Conservation (phyloP, 202 grass and related monocot genomes). For the Digitaria exilis region DNA sequence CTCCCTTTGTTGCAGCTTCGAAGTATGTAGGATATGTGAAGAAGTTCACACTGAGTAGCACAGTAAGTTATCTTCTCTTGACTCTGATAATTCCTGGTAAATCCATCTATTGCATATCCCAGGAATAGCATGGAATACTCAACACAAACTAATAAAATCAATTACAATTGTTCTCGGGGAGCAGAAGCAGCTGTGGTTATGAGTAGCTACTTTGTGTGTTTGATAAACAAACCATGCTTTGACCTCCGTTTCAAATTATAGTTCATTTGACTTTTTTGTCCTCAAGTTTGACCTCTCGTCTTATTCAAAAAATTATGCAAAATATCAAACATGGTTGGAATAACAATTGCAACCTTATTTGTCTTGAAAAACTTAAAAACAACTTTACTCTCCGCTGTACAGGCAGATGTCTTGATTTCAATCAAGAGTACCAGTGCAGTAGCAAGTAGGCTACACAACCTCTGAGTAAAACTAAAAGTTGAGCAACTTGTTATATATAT, state of each 20-base stretch:
- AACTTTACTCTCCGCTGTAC: not conserved
- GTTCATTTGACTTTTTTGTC: no score
- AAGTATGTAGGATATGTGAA: conserved; percentile 98
- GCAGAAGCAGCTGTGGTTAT: not conserved
- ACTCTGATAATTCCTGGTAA: conserved; percentile 2
- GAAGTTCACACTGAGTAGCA: conserved; percentile 93
- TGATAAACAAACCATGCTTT: not conserved
- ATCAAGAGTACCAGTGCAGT: not conserved
- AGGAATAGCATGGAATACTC: conserved; percentile 15
- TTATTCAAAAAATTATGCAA: no score
- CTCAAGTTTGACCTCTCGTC: no score
- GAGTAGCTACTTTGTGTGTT: not conserved
- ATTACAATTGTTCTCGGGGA: not conserved
- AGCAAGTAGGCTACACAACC: not conserved
- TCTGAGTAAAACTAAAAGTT: not conserved
- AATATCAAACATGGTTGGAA: no score
- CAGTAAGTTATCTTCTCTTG: conserved; percentile 58
- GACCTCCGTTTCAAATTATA: no score
- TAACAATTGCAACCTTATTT: not conserved
- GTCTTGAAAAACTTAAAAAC: conserved; percentile 6
- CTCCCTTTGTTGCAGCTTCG: conserved; percentile 71
- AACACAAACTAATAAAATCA: not conserved
- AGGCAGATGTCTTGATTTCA: conserved; percentile 12
- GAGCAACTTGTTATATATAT: not conserved
- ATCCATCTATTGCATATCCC: conserved; percentile 5